Conservation (phyloP, 208 protist genomes). For the Tritrichomonas musculus region DNA sequence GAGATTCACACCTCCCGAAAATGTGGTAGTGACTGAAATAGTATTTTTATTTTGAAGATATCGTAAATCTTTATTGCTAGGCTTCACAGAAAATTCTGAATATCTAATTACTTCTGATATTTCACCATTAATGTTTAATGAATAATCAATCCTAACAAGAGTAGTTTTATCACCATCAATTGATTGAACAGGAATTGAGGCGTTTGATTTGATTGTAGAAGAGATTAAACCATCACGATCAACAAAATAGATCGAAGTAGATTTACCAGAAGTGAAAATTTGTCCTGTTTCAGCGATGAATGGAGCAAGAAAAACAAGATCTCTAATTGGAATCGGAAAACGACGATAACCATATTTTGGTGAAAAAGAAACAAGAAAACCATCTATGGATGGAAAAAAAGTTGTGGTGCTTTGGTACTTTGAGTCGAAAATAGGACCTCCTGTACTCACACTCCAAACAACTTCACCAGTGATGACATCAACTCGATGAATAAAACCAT, state of each 20-base stretch:
- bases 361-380: not conserved
- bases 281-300: not conserved
- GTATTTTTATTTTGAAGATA: too few relatives aligned
- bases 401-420: not conserved
- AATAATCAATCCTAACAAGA: too few relatives aligned
- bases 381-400: constrained; percentile 12
- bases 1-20: too few relatives aligned
- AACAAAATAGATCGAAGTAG: not conserved
- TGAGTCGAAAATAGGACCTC: not conserved
- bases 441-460: not conserved
- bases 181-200: too few relatives aligned
- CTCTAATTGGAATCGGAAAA: not conserved
- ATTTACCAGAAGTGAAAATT: constrained; percentile 24
- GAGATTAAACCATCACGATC: not conserved
- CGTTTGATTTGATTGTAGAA: not conserved
- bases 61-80: too few relatives aligned
- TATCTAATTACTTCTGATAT: too few relatives aligned
- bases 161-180: too few relatives aligned
- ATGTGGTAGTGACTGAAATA: too few relatives aligned
- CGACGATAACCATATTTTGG: not conserved
- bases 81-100: too few relatives aligned
- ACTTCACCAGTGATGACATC: not conserved
- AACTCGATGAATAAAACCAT: not conserved
- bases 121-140: too few relatives aligned
- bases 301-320: not conserved